Evolutionary conservation across 2,329 filamentous ascomycete genomes (phyloP).

Genomic region (Verticillium dahliae): DNA sequence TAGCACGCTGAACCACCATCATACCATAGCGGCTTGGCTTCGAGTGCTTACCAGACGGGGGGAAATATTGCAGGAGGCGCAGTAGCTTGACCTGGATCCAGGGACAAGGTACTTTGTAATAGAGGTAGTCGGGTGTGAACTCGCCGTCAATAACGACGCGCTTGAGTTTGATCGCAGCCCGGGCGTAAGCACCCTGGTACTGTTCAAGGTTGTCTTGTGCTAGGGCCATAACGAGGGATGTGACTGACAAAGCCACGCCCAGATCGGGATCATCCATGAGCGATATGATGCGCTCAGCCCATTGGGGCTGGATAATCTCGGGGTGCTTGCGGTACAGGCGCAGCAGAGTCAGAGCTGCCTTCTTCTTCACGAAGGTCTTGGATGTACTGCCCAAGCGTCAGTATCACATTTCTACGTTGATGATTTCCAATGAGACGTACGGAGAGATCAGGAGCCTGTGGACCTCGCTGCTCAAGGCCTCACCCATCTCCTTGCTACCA

Average conservation of each 20-base stretch:
- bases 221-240: constrained; percentile 88
- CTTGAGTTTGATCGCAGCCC: constrained; percentile 84
- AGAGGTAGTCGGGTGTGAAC: constrained; percentile 84
- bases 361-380: constrained; percentile 98
- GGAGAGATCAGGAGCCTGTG: constrained; percentile 91
- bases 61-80: constrained; percentile 89
- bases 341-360: constrained; percentile 88
- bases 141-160: constrained; percentile 87
- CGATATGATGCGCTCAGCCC: constrained; percentile 97
- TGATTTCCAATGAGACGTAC: constrained; percentile 42
- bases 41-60: constrained; percentile 67
- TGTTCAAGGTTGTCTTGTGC: constrained; percentile 91
- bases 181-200: constrained; percentile 90
- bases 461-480: constrained; percentile 85
- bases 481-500: constrained; percentile 93
- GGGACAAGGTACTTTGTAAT: constrained; percentile 98
- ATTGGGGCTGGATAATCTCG: constrained; percentile 89
- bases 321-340: constrained; percentile 92
- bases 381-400: constrained; percentile 44
- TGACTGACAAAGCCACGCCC: constrained; percentile 90
- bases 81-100: constrained; percentile 97
- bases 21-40: constrained; percentile 2
- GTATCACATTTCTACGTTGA: not conserved
- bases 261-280: constrained; percentile 95
- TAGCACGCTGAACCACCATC: not conserved